Base-by-base conservation (phyloP, 2,329 filamentous ascomycete genomes). In the Septoria linicola region DNA sequence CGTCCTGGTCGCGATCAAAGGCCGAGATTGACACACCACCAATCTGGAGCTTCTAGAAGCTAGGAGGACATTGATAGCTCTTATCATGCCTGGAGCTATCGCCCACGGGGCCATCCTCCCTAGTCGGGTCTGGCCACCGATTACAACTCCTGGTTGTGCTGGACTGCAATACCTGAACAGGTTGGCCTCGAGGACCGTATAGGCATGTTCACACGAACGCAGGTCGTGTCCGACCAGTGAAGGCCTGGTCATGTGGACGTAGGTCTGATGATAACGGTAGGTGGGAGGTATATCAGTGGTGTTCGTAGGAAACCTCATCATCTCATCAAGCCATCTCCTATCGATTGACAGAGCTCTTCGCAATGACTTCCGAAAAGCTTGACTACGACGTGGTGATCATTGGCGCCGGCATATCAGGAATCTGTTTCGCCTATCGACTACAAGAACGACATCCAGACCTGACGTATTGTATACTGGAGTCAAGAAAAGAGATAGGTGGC, bases 361-460 rank as follows among this genome's bases (percentile, higher is more conserved):
- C 23, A 27, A 27, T 27, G 23, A 27, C 23, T 27, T 27, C 23
- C 10, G 23, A 27, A 27, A 5, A 54, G 7, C 37, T 55, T 36
- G 63, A 53, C 56, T 73, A 68, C 58, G 73, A 76, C 57, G 63
- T 75, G 21, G 53, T 88, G 60, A 81, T 91, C 59, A 71, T 90
- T 44, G 87, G 87, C 8, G 85, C 85, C 2, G 87, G 87, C 8
- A 81, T 91, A 45, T 85, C 84, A 5, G 87, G 87, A 45, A 85
- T 91, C 71, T 89, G 89, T 59, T 75, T 82, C 8, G 85, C 80
- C 13, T 89, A 90, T 63, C 80, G 84, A 20, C 53, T 70, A 3
- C 67, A 70, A 51, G 66, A 69, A 34, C 58, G 65, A 41, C 54
- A 83, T 1, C 82, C 84, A 0, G 64, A 73, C 34, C 70, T 76